Evolutionary conservation across 257 asterid species (phyloP), one percentile per base, ranked within the genome.

Genomic region (Haberlea rhodopensis): DNA sequence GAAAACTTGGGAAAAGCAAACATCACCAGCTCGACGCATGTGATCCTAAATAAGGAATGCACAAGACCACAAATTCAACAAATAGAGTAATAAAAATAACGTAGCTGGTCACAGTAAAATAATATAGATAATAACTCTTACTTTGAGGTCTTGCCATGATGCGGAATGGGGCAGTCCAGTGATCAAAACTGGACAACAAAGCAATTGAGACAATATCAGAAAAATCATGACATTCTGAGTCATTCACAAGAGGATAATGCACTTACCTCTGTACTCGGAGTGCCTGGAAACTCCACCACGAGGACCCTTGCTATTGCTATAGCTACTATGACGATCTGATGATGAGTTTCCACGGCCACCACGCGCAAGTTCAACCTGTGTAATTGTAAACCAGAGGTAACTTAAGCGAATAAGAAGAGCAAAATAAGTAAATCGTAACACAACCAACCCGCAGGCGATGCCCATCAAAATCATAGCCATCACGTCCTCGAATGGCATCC

Each of bases 141-240:
- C 99, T 90, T 94, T 94, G 53, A 94, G 92, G 80, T 94, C 99
- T 81, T 94, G 99, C 99, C 99, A 94, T 22, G 99, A 94, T 63
- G 99, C 99, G 72, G 99, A 94, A 62, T 82, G 81, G 48, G 99
- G 97, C 76, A 94, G 75, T 28, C 95, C 92, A 23, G 87, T 84
- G 68, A 94, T 84, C n/a, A 83, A 18, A 77, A 94, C 99, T 94
- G 84, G 18, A 68, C 7, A 57, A 67, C 28, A 29, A 73, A 40
- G 57, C 29, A 68, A 57, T 55, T 45, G 40, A 75, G 75, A 60
- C 11, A 40, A 71, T 48, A 45, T 64, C 13, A 54, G 55, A 55
- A 34, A 28, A n/a, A 60, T 18, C 32, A 25, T 26, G 8, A 49
- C 10, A 43, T 24, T 23, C 24, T 8, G 28, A 37, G 16, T 46